Percentiles rank a stretch among this genome's conserved stretches.
These are phyloP conservation scores for Fusarium keratoplasticum DNA, from an alignment of 2,329 filamentous ascomycete species.

Conservation along the genomic window DNA sequence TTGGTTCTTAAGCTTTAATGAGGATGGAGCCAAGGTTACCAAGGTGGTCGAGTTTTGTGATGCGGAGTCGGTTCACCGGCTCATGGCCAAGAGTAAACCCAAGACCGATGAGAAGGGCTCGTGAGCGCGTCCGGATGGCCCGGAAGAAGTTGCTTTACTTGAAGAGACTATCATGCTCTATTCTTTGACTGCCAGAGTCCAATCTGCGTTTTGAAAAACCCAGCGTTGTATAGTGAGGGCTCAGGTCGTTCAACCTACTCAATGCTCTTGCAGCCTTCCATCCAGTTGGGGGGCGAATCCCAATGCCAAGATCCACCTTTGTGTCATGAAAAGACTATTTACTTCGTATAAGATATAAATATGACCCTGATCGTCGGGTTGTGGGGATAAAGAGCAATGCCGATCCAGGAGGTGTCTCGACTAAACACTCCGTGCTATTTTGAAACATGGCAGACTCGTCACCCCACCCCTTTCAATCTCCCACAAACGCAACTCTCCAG, in stretches of 20 bases:
- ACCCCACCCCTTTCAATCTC: not conserved
- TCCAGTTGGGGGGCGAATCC: not conserved
- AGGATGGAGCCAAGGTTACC: conserved; percentile 13
- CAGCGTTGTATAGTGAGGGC: not conserved
- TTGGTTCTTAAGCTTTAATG: conserved; percentile 24
- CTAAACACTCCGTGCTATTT: not conserved
- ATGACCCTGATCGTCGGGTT: not conserved
- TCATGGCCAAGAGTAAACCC: not conserved
- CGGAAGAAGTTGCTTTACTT: not conserved
- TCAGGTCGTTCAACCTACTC: not conserved
- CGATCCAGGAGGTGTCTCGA: not conserved
- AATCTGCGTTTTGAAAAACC: not conserved
- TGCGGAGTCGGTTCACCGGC: not conserved
- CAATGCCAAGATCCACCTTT: not conserved
- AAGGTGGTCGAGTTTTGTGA: conserved; percentile 33
- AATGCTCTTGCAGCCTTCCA: not conserved
- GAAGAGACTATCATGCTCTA: not conserved
- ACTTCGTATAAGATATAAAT: not conserved
- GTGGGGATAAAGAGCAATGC: not conserved
- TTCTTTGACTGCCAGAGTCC: not conserved
- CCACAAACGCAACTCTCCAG: not conserved
- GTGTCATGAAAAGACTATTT: not conserved
- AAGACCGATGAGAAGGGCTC: not conserved
- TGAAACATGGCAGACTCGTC: not conserved
- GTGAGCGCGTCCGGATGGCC: not conserved